Base-by-base conservation (phyloP, 1,139 yeast genomes). In the Hanseniaspora gamundiae region DNA sequence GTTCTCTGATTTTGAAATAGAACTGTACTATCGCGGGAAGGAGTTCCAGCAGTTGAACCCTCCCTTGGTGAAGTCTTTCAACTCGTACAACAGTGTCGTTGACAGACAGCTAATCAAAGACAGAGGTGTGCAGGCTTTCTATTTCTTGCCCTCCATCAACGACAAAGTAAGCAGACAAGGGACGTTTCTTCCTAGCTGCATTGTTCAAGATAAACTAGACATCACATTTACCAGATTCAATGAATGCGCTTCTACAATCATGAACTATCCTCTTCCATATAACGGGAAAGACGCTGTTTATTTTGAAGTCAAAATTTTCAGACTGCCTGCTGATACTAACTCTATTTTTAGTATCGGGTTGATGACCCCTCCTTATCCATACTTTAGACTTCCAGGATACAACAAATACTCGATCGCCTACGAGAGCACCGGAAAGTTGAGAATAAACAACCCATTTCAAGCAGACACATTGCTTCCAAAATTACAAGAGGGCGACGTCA, bases 351-450 rank as follows among this genome's bases (percentile, higher is more conserved):
- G 87, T 22, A 72, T 91, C 39, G 98, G 98, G 0, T 67, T 88
- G 28, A 76, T 83, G 11, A 82, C 96, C 0, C 82, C 80, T 55
- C 96, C 97, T 1, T 87, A 87, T 58, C 97, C 98, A 1, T 68
- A 78, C 42, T 91, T 87, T 61, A 70, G 95, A 52, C 68, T 87
- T 33, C 98, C 98, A 0, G 97, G 97, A 0, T 66, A 67, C 52
- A 79, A 82, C 53, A 75, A 78, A 44, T 85, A 81, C 59, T 84
- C 95, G 0, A 76, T 88, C 42, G 91, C 93, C 1, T 84, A 88
- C 60, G 95, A 87, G 57, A 78, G 94, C 13, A 77, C 81, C 1
- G 98, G 97, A 1, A 76, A 78, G 48, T 69, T 84, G 47, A 76
- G 94, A 50, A 74, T 85, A 48, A 87, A 84, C 59, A 83, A 80